Percentiles rank a stretch among this genome's conserved stretches.
These are phyloP conservation scores for Paramecium tetraurelia DNA, from an alignment of 73 alveolate genomes.

Conservation along the genomic window DNA sequence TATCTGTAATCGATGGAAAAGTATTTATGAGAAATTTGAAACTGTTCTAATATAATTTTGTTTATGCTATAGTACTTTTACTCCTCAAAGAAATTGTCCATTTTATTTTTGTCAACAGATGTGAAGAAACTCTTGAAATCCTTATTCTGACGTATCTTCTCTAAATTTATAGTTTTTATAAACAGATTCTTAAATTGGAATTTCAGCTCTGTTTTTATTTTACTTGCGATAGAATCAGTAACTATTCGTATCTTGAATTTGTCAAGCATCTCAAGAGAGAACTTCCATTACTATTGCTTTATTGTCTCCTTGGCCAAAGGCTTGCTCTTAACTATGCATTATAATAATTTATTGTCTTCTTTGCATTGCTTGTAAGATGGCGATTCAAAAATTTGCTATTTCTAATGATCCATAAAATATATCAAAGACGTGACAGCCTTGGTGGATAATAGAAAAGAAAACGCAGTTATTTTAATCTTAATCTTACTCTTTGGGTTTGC, in stretches of 20 bases:
- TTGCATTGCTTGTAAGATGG: not conserved
- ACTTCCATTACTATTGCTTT: not conserved
- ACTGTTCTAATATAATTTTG: not conserved
- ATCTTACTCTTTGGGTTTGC: not conserved
- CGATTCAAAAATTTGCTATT: not conserved
- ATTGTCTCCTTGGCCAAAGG: not conserved
- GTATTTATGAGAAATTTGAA: not conserved
- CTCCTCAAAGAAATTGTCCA: not conserved
- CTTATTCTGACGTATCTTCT: not conserved
- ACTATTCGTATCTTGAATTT: not conserved
- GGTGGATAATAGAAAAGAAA: not conserved
- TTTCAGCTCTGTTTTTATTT: not conserved
- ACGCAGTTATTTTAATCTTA: not conserved
- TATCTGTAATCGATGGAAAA: not conserved
- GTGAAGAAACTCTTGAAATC: not conserved
- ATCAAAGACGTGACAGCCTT: not conserved
- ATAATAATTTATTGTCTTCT: not conserved
- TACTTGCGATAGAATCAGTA: not conserved
- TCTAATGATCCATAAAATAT: not conserved
- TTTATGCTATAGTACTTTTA: not conserved
- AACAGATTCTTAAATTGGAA: not conserved
- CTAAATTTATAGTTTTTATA: not conserved
- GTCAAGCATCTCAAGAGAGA: not conserved
- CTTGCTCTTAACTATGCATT: constrained; percentile 14
- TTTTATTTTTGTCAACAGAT: not conserved